Evolutionary conservation across 345 rosid species (phyloP).

Genomic region (Geranium brycei): DNA sequence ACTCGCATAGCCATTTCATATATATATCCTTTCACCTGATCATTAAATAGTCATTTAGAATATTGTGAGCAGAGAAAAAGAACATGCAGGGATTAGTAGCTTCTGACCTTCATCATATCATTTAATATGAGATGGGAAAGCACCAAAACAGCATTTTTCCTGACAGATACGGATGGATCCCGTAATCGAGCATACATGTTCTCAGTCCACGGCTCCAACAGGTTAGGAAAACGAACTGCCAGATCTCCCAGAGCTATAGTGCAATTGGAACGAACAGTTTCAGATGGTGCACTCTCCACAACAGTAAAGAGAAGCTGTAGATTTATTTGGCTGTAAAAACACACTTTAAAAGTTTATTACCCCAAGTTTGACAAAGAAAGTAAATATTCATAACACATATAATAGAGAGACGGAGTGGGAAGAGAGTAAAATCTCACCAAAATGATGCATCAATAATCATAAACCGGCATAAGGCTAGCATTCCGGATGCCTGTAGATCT

Average conservation of each 20-base stretch:
- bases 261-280: conserved; percentile 87
- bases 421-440: conserved; percentile 41
- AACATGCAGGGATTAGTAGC: conserved; percentile 6
- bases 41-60: conserved; percentile 14
- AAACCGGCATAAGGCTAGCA: conserved; percentile 88
- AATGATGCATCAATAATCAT: conserved; percentile 83
- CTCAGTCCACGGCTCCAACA: conserved; percentile 96
- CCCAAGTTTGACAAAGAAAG: neutral
- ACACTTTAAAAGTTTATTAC: neutral
- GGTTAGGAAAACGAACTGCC: conserved; percentile 94
- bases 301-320: conserved; percentile 97
- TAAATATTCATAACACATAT: neutral
- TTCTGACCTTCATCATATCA: conserved; percentile 95
- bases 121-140: conserved; percentile 96
- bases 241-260: conserved; percentile 91
- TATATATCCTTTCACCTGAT: conserved; percentile 86
- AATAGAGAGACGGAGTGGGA: neutral
- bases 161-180: conserved; percentile 66
- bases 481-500: conserved; percentile 79
- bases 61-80: neutral
- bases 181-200: conserved; percentile 72
- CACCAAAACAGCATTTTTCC: conserved; percentile 95
- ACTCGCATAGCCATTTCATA: conserved; percentile 84
- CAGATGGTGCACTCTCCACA: conserved; percentile 86
- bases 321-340: conserved; percentile 58